Evolutionary conservation across 768 basidiomycete species (phyloP), one percentile per base, ranked within the genome.

Genomic region (Ramaria sp.): DNA sequence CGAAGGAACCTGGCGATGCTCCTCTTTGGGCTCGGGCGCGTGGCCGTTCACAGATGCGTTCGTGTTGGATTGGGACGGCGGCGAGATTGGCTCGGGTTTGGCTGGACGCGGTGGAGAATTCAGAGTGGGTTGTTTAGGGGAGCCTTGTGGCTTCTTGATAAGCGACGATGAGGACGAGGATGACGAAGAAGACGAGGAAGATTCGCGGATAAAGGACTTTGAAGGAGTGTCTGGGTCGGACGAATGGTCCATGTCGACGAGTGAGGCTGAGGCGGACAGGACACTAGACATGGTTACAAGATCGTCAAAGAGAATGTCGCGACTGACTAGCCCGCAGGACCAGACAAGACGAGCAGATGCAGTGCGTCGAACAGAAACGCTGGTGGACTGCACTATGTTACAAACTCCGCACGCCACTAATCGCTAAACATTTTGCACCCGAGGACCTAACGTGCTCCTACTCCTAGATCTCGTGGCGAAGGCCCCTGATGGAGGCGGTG

Each of bases 171-270:
- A 44, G 27, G 36, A 28, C 4, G 51, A 38, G 25, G 32, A 42
- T 20, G 52, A 54, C 3, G 52, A 54, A 18, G 52, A 54, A 27
- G 52, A 44, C n/a, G 52, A 54, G 9, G 52, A 34, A n/a, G 48
- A 50, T 16, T 50, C 48, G 34, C 34, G 48, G 34, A 37, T 20
- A 42, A 54, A 54, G 3, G 52, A 45, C 52, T 54, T 44, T 54
- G 42, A 54, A 54, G 52, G 52, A 54, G 42, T 41, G 51, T 52
- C 39, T 25, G 28, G 52, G 52, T 54, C 52, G 43, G 52, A 44
- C 18, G 42, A 9, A 45, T 34, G 52, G 52, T 54, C 52, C 42
- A 54, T 54, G 30, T 54, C 52, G 22, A 54, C 30, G 44, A 54
- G 52, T 16, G 52, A 54, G 28, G 38, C 22, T 16, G 39, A 42